Conservation (phyloP, 2,329 filamentous ascomycete genomes). For the Phialemoniopsis sp. region DNA sequence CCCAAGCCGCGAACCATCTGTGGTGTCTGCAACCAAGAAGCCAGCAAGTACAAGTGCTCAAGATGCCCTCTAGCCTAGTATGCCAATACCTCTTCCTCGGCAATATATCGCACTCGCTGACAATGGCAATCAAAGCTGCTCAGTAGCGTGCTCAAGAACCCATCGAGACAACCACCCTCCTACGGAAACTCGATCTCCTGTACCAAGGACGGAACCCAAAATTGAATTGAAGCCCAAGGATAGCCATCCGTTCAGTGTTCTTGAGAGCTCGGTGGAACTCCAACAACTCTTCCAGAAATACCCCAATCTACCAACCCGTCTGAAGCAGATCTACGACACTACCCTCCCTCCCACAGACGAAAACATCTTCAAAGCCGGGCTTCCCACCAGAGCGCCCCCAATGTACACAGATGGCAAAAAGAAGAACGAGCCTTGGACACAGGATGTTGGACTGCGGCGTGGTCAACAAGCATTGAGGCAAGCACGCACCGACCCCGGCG, state of each 20-base stretch:
- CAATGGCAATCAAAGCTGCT: constrained; percentile 48
- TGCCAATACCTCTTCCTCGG: constrained; percentile 34
- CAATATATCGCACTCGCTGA: constrained; percentile 15
- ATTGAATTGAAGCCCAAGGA: constrained; percentile 2
- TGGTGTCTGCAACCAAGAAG: constrained; percentile 45
- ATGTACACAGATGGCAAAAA: constrained; percentile 13
- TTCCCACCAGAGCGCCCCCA: too few relatives aligned
- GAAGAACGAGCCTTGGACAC: constrained; percentile 46
- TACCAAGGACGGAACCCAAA: constrained; percentile 11
- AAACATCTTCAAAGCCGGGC: constrained; percentile 1
- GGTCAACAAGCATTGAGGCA: constrained; percentile 50
- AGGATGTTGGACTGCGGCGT: constrained; percentile 51
- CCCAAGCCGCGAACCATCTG: constrained; percentile 34
- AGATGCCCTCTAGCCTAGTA: constrained; percentile 56
- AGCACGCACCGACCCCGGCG: constrained; percentile 43
- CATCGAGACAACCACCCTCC: constrained; percentile 24
- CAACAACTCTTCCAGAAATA: constrained; percentile 47
- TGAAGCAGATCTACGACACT: constrained; percentile 43
- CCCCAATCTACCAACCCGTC: constrained; percentile 40
- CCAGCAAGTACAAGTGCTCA: constrained; percentile 61
- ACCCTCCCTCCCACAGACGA: constrained; percentile 37
- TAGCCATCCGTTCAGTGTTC: constrained; percentile 42
- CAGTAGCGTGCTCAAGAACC: constrained; percentile 44
- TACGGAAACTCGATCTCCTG: constrained; percentile 2
- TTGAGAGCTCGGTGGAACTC: constrained; percentile 47